Evolutionary conservation across 2,329 filamentous ascomycete species (phyloP).

Genomic region (Cylindrodendrum hubeiense): DNA sequence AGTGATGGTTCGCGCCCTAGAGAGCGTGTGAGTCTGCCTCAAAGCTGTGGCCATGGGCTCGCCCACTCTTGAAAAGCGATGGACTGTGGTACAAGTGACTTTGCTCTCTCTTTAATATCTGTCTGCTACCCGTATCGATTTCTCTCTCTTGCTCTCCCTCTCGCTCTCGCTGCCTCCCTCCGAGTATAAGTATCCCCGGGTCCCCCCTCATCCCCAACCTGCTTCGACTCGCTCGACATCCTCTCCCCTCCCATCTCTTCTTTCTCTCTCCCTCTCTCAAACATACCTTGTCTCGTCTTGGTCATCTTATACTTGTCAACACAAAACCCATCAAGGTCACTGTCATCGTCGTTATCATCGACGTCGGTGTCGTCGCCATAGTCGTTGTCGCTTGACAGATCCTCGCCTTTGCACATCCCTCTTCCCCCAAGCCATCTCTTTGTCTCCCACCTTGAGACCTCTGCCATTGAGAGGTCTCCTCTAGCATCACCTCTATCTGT

Average conservation of each 20-base stretch:
- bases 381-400: background rate
- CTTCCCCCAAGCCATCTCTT: background rate
- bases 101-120: background rate
- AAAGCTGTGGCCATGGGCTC: background rate
- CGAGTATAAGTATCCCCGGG: constrained; percentile 43
- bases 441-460: background rate
- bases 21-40: constrained; percentile 2
- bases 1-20: constrained; percentile 8
- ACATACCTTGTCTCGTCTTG: background rate
- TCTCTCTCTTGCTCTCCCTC: background rate
- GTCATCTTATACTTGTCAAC: background rate
- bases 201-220: constrained; percentile 28
- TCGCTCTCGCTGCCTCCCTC: background rate
- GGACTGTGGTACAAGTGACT: constrained; percentile 23
- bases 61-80: background rate
- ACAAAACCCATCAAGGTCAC: background rate
- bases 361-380: background rate
- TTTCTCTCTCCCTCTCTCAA: background rate
- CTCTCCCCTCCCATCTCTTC: constrained; percentile 15
- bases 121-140: background rate
- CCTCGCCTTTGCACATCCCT: background rate
- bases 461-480: background rate
- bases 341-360: background rate
- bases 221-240: constrained; percentile 26
- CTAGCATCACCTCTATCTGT: background rate